These are phyloP conservation scores for Claviceps spartinae DNA, from an alignment of 2,329 filamentous ascomycete species.

Conservation along the genomic window DNA sequence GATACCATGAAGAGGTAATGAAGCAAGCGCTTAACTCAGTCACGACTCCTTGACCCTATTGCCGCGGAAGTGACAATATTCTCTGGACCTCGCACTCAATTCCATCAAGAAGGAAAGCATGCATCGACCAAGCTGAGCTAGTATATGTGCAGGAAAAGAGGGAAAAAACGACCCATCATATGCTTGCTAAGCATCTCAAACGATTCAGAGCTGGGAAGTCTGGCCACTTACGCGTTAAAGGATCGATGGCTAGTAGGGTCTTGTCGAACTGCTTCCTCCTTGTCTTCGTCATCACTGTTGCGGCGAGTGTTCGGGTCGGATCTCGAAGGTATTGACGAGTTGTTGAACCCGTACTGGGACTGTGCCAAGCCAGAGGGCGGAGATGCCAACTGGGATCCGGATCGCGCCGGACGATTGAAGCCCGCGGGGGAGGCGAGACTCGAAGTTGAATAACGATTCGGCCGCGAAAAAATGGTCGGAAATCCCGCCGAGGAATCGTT, in stretches of 20 bases:
- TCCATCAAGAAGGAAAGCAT: background rate
- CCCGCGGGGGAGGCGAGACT: slow-evolving; percentile 74
- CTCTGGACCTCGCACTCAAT: background rate
- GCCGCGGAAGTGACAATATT: background rate
- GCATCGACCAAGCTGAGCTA: background rate
- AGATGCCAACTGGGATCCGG: slow-evolving; percentile 68
- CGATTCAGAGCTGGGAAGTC: background rate
- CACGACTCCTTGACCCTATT: background rate
- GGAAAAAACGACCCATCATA: background rate
- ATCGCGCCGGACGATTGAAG: slow-evolving; percentile 59
- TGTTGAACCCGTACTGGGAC: slow-evolving; percentile 39
- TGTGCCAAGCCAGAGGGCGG: slow-evolving; percentile 53
- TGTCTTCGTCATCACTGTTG: slow-evolving; percentile 85
- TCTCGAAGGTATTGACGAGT: slow-evolving; percentile 51
- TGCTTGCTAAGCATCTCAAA: background rate
- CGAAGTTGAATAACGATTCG: slow-evolving; percentile 79
- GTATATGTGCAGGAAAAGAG: too few relatives aligned
- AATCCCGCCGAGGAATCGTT: slow-evolving; percentile 58
- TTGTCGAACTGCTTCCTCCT: slow-evolving; percentile 59
- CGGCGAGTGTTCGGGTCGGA: slow-evolving; percentile 78
- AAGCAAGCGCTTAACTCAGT: background rate
- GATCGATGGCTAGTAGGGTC: slow-evolving; percentile 59
- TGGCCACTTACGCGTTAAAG: slow-evolving; percentile 59
- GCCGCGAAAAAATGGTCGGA: slow-evolving; percentile 65
- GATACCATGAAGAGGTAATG: background rate